Base-by-base conservation (phyloP, 2,329 filamentous ascomycete genomes). In the Penicillium sp. region DNA sequence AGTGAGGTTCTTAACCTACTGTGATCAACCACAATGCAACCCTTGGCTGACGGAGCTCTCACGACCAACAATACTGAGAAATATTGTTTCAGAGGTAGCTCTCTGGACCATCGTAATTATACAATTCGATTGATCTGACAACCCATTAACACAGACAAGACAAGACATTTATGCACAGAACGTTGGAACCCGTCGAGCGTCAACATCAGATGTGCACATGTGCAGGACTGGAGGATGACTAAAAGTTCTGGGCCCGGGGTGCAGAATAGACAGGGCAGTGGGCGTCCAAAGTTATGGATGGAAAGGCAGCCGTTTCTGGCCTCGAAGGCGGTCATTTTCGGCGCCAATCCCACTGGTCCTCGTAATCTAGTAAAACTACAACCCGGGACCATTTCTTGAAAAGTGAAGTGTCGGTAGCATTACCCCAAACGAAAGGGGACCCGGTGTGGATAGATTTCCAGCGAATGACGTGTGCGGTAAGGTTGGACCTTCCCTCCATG, bases 301-400 rank as follows among this genome's bases (percentile, higher is more conserved):
- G 57, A 60, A 62, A 64, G 55, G 54, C 42, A 42, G 54, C 58
- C 51, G 58, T 61, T 61, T 58, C 55, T 61, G 49, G 58, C 56
- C 34, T 50, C 54, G 45, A 51, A 56, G 52, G 58, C 46, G 1
- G 57, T 59, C 54, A 62, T 64, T 61, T 61, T 61, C 55, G 47
- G 59, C 55, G 47, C 60, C 55, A 16, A 49, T 59, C 59, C 60
- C 58, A 60, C 55, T 57, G 56, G 56, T 57, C 53, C 60, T 43
- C 43, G 61, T 43, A 60, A 60, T 61, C 59, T 61, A 60, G 8
- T 27, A 18, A 18, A 18, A 18, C 18, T 18, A 2, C 18, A 18
- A 18, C 18, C 18, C 2, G 18, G 18, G 18, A 18, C 18, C 18
- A 18, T 18, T 18, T 18, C 18, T 18, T 18, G 18, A 18, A 18